Evolutionary conservation across 2,329 filamentous ascomycete species (phyloP).

Genomic region (Neurospora sp.): DNA sequence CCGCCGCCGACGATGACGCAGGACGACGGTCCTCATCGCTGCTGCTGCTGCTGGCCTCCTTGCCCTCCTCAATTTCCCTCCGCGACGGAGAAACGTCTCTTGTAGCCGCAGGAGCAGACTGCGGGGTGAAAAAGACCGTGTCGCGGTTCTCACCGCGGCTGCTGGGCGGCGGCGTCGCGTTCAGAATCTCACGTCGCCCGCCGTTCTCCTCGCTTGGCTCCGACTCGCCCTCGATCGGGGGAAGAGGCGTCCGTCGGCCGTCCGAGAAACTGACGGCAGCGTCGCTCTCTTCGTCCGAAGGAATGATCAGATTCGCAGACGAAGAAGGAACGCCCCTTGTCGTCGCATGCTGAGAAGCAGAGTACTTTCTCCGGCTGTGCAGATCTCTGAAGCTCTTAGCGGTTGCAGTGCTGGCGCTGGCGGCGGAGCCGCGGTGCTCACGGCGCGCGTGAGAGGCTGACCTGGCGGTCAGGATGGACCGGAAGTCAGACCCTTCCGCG

Average conservation of each 20-base stretch:
- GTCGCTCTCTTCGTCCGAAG: constrained; percentile 51
- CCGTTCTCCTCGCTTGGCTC: constrained; percentile 9
- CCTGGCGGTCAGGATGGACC: constrained; percentile 37
- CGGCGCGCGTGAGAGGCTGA: constrained; percentile 27
- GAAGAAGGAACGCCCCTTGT: constrained; percentile 22
- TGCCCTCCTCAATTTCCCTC: constrained; percentile 14
- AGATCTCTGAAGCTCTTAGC: constrained; percentile 55
- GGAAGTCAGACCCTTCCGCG: constrained; percentile 35
- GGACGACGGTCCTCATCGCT: neutral
- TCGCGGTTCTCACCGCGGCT: constrained; percentile 21
- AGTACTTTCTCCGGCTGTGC: constrained; percentile 42
- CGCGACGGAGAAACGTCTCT: constrained; percentile 5
- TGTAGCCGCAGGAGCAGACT: constrained; percentile 25
- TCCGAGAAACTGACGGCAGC: constrained; percentile 50
- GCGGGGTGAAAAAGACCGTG: constrained; percentile 32
- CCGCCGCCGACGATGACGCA: constrained; percentile 8
- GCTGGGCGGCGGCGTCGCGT: constrained; percentile 19
- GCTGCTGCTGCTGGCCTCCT: neutral
- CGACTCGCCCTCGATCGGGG: constrained; percentile 36
- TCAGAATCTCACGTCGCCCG: constrained; percentile 10
- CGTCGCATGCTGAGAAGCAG: constrained; percentile 39
- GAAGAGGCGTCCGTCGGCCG: constrained; percentile 44
- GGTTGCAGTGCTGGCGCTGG: constrained; percentile 57
- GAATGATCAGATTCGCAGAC: constrained; percentile 33
- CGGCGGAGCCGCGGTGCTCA: constrained; percentile 49